These are phyloP conservation scores for Apiospora saccharicola DNA, from an alignment of 2,329 filamentous ascomycete genomes.

Conservation along the genomic window DNA sequence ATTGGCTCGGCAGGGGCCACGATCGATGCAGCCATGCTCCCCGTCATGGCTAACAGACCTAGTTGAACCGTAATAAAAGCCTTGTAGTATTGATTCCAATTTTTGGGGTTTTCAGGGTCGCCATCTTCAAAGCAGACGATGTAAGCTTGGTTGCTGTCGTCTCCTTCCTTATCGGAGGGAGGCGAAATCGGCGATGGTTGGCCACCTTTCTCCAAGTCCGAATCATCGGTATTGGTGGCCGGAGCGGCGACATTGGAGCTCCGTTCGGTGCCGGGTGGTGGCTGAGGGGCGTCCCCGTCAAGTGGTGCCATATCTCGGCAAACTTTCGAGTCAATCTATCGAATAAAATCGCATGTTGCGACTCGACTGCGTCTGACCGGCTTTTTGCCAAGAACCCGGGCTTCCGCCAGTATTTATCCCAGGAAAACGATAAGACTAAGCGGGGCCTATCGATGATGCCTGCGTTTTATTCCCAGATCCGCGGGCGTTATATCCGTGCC, in stretches of 20 bases:
- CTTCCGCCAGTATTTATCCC: not conserved
- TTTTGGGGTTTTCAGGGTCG: conserved; percentile 54
- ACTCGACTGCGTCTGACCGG: not conserved
- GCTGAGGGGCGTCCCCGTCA: not conserved
- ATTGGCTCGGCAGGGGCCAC: conserved; percentile 53
- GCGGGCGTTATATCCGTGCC: not conserved
- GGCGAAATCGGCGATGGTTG: not conserved
- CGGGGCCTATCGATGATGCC: not conserved
- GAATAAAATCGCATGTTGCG: not conserved
- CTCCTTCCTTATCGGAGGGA: not conserved
- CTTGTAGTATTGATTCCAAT: conserved; percentile 53
- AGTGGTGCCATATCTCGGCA: not conserved
- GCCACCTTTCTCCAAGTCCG: not conserved
- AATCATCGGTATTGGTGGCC: not conserved
- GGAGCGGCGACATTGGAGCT: not conserved
- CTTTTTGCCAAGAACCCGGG: not conserved
- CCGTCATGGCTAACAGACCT: conserved; percentile 57
- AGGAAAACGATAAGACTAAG: not conserved
- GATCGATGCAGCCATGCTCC: conserved; percentile 58
- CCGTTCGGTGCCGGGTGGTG: not conserved
- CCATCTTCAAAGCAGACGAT: conserved; percentile 32
- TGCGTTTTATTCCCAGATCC: not conserved
- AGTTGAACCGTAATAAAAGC: conserved; percentile 56
- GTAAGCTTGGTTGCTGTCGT: not conserved
- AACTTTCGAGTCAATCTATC: not conserved